Evolutionary conservation across 495 filamentous ascomycete species (phyloP).

Genomic region (Aspergillus biplanus): DNA sequence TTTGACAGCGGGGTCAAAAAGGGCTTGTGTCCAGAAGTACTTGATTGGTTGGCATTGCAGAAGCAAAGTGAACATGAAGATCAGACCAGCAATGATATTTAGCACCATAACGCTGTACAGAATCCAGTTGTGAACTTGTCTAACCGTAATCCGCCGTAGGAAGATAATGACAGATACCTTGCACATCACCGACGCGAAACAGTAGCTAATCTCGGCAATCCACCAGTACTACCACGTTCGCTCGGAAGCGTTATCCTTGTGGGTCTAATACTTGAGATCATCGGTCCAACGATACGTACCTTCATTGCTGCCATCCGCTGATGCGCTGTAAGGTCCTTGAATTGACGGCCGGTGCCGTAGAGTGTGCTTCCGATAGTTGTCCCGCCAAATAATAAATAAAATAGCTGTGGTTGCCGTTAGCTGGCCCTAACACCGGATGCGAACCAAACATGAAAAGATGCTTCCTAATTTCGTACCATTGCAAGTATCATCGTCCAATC

Average conservation of each 20-base stretch:
- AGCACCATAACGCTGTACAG: constrained; percentile 6
- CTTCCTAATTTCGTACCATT: background rate
- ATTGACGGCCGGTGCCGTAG: constrained; percentile 5
- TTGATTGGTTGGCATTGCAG: constrained; percentile 14
- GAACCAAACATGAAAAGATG: background rate
- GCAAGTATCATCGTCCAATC: constrained; percentile 8
- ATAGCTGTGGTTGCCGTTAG: background rate
- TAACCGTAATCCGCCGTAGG: constrained; percentile 14
- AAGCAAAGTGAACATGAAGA: constrained; percentile 14
- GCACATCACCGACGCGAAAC: constrained; percentile 12
- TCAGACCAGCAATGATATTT: constrained; percentile 1
- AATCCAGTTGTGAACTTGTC: constrained; percentile 4
- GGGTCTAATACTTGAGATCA: background rate
- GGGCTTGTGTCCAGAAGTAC: constrained; percentile 12
- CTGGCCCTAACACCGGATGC: background rate
- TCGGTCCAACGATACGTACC: background rate
- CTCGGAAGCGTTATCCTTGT: background rate
- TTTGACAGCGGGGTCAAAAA: constrained; percentile 1
- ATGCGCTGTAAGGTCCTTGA: constrained; percentile 3
- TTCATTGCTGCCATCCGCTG: constrained; percentile 11
- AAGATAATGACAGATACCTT: constrained; percentile 19
- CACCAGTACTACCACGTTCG: constrained; percentile 14
- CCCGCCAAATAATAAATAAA: background rate
- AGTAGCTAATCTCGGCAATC: constrained; percentile 13
- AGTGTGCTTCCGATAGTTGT: constrained; percentile 10